A percentile compares a stretch with the other conserved stretches of the same genome.
Evolutionary conservation across 768 basidiomycete genomes (phyloP).

Genomic region (Tulasnella calospora): DNA sequence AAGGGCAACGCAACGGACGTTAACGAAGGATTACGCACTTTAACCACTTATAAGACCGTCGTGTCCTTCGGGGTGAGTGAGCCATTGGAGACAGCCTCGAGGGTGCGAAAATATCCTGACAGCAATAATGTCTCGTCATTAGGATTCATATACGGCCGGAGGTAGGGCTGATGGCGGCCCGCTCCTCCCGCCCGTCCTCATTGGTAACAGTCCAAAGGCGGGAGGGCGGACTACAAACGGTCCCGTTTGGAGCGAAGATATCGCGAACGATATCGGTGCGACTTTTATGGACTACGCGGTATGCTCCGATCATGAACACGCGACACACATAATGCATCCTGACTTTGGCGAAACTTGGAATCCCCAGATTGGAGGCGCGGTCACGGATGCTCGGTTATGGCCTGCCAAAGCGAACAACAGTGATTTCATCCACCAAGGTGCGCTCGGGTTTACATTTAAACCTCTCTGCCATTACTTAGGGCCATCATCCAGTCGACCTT

Average conservation of each 20-base stretch:
- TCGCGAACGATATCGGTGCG: constrained; percentile 42
- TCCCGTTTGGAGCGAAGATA: constrained; percentile 47
- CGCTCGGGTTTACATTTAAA: constrained; percentile 20
- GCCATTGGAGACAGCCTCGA: not conserved
- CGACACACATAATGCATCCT: not conserved
- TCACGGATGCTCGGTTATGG: constrained; percentile 48
- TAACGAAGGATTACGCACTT: constrained; percentile 44
- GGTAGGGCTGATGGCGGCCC: constrained; percentile 46
- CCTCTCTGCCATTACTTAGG: not conserved
- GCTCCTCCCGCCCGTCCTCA: constrained; percentile 42
- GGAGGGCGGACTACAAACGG: constrained; percentile 53
- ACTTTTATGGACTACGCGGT: constrained; percentile 51
- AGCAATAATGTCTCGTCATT: not conserved
- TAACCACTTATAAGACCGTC: constrained; percentile 42
- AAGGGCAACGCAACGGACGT: constrained; percentile 40
- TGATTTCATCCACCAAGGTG: constrained; percentile 50
- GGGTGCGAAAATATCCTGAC: not conserved
- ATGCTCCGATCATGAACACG: constrained; percentile 25
- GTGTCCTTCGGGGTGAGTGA: constrained; percentile 44
- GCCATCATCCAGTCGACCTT: constrained; percentile 36
- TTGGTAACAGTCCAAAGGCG: constrained; percentile 44
- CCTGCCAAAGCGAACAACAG: constrained; percentile 47
- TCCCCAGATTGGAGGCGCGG: constrained; percentile 39
- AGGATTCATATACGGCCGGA: constrained; percentile 51
- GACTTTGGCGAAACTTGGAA: not conserved